Evolutionary conservation across 371 early-diverging fungal genomes (phyloP), one percentile per base, ranked within the genome.

Genomic region (Coemansia sp.): DNA sequence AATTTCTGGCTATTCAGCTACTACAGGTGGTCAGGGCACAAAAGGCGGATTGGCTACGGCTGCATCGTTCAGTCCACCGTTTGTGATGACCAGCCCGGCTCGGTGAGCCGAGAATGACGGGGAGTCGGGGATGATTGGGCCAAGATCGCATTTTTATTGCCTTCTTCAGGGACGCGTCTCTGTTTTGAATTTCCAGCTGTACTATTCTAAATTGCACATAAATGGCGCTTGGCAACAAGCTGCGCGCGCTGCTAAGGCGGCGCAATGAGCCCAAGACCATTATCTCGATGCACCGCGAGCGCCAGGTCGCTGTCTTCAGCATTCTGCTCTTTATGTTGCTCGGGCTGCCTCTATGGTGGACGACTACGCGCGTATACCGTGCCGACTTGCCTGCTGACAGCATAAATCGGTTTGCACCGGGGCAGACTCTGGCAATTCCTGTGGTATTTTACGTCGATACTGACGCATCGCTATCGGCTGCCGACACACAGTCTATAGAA

Each of bases 271-370:
- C 63, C 36, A 59, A 40, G 53, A 55, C 59, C 10, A 36, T 72
- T 9, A 72, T 72, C 39, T 68, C 68, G 3, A 57, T 57, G 45
- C 67, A 68, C 40, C 47, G 57, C 53, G 72, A 72, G 41, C 68
- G 72, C 20, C 55, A 60, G 10, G 66, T 74, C 34, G 72, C 63
- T 2, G 61, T 74, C 6, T 20, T 43, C 57, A 65, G 66, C 60
- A 67, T 74, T 31, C 57, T 71, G 16, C 2, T 59, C 7, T 79
- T 93, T 1, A 79, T 92, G 11, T 74, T 90, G 12, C 40, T 93
- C 20, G 93, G 88, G 0, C 53, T 94, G 11, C 97, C 97, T 0
- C 82, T 94, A 41, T 95, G 97, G 95, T 94, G 91, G 90, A 85
- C 87, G 48, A 92, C 94, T 2, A 95, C 95, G 0, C 87, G 88